Evolutionary conservation across 2,329 filamentous ascomycete genomes (phyloP).

Genomic region (Arachnopeziza araneosa): DNA sequence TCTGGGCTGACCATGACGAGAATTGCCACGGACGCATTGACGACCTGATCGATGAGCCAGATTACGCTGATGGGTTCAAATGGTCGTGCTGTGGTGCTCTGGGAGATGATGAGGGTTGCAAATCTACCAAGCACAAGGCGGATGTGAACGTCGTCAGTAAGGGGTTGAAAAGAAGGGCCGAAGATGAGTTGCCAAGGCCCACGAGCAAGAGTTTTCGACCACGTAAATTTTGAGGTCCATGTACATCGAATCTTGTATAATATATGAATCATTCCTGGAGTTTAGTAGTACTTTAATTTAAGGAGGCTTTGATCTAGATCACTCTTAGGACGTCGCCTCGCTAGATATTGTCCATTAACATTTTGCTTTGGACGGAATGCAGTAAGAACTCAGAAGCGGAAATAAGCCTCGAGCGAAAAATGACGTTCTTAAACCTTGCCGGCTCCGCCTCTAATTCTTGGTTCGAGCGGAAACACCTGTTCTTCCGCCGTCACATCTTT

Average conservation of each 20-base stretch:
- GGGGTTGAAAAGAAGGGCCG: not conserved
- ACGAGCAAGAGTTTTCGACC: not conserved
- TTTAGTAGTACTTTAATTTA: not conserved
- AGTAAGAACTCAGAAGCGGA: not conserved
- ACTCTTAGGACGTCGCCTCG: not conserved
- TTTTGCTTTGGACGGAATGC: not conserved
- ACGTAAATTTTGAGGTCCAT: not conserved
- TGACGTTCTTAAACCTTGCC: not conserved
- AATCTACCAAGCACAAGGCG: not conserved
- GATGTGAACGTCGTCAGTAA: not conserved
- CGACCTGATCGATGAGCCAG: not conserved
- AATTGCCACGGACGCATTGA: not conserved
- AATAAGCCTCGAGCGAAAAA: not conserved
- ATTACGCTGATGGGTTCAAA: not conserved
- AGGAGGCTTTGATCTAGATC: not conserved
- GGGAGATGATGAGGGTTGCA: not conserved
- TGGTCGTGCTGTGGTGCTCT: not conserved
- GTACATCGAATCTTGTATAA: not conserved
- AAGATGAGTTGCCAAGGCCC: not conserved
- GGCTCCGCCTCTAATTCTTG: constrained; percentile 31
- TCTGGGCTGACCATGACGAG: not conserved
- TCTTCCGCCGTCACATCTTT: constrained; percentile 44
- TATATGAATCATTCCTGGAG: not conserved
- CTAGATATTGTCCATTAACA: not conserved
- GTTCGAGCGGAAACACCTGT: constrained; percentile 52